Conservation (phyloP, 2,329 filamentous ascomycete genomes). For the Parafenestella ontariensis region DNA sequence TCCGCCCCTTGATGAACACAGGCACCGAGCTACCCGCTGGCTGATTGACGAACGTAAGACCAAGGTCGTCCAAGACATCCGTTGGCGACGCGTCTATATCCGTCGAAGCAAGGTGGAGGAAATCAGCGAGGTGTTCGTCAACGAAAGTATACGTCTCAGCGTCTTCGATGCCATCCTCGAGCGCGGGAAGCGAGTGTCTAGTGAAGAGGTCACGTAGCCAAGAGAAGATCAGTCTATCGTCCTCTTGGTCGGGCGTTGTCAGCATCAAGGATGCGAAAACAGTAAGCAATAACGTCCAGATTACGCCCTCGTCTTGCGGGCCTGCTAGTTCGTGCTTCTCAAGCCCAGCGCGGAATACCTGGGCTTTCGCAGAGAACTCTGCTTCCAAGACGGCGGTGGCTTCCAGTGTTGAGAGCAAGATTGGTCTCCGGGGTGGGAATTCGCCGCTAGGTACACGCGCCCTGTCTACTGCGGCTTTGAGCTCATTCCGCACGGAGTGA, state of each 20-base stretch:
- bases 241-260: conserved; percentile 7
- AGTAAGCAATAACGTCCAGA: conserved; percentile 35
- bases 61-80: conserved; percentile 24
- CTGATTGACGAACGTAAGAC: conserved; percentile 16
- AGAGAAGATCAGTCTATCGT: not conserved
- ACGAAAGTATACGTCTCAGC: conserved; percentile 30
- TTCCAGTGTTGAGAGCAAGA: conserved; percentile 22
- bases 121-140: conserved; percentile 29
- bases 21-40: not conserved
- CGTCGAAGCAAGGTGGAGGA: conserved; percentile 11
- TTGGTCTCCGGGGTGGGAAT: conserved; percentile 6
- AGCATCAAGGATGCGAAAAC: conserved; percentile 22
- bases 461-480: conserved; percentile 20
- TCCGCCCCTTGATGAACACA: conserved; percentile 15
- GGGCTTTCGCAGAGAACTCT: conserved; percentile 13
- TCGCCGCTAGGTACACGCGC: conserved; percentile 5
- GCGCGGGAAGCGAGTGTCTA: conserved; percentile 19
- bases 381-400: conserved; percentile 14
- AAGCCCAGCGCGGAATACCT: conserved; percentile 18
- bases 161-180: conserved; percentile 36
- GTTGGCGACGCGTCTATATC: conserved; percentile 1
- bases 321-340: conserved; percentile 12
- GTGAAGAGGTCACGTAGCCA: conserved; percentile 19
- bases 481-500: conserved; percentile 30
- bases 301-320: conserved; percentile 14